A percentile compares a stretch with the other conserved stretches of the same genome.
Conservation (phyloP, 1,284 basidiomycete genomes). For the Boletus sp. region DNA sequence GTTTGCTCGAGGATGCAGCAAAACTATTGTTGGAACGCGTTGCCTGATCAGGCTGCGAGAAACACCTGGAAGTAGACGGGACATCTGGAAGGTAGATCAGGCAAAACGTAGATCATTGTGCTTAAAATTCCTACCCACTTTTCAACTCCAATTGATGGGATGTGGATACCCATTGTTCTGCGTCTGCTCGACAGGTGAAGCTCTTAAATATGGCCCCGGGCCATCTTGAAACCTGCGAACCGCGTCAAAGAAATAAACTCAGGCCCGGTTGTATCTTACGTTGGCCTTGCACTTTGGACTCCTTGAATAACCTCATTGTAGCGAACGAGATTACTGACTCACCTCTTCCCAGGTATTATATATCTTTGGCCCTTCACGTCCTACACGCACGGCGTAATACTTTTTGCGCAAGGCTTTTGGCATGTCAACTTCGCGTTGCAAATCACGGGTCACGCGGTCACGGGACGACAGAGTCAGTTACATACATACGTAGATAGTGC, state of each 20-base stretch:
- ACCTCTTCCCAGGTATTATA: constrained; percentile 62
- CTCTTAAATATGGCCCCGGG: constrained; percentile 53
- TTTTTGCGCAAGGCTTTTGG: constrained; percentile 45
- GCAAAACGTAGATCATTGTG: not conserved
- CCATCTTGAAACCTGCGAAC: constrained; percentile 49
- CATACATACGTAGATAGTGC: too few species aligned
- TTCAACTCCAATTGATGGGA: constrained; percentile 20
- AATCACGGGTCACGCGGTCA: not conserved
- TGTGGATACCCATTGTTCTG: constrained; percentile 49
- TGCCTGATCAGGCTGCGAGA: not conserved
- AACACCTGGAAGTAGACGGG: not conserved
- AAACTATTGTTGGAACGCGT: not conserved
- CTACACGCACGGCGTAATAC: constrained; percentile 60
- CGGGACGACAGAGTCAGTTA: too few species aligned
- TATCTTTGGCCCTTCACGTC: constrained; percentile 55
- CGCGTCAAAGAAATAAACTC: constrained; percentile 8
- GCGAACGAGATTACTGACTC: constrained; percentile 13
- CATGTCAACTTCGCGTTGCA: constrained; percentile 31
- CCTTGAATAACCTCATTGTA: constrained; percentile 1
- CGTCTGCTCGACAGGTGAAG: constrained; percentile 46
- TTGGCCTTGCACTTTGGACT: constrained; percentile 46
- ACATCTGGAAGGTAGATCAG: constrained; percentile 17
- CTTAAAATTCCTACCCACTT: constrained; percentile 12
- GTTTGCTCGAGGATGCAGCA: constrained; percentile 4
- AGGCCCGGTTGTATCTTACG: constrained; percentile 25